These are phyloP conservation scores for Botrytis squamosa DNA, from an alignment of 2,329 filamentous ascomycete genomes.

Conservation along the genomic window DNA sequence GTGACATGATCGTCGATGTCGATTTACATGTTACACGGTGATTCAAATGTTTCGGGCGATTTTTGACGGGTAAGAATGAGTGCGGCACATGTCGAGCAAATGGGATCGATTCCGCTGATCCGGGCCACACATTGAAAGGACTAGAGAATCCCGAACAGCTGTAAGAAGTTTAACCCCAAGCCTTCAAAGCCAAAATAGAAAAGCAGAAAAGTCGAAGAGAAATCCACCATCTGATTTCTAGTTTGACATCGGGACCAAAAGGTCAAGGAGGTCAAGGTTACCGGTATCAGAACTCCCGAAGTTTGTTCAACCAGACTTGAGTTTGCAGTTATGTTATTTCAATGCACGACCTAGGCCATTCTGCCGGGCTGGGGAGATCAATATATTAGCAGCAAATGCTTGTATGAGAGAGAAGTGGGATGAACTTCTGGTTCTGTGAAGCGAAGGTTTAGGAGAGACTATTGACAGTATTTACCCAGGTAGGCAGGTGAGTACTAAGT, in stretches of 20 bases:
- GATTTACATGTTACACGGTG: neutral
- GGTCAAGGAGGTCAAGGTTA: neutral
- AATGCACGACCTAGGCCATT: neutral
- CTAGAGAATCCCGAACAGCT: neutral
- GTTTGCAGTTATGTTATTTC: neutral
- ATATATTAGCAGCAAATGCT: too few species aligned
- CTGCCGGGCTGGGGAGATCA: neutral
- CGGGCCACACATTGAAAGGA: neutral
- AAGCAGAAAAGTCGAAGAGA: neutral
- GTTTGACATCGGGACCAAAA: neutral
- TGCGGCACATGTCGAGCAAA: constrained; percentile 1
- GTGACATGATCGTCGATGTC: constrained; percentile 15
- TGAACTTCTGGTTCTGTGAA: neutral
- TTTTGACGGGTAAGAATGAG: neutral
- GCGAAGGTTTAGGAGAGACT: neutral
- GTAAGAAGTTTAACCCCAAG: neutral
- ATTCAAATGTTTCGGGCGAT: constrained; percentile 8
- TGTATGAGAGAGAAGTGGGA: neutral
- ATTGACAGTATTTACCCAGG: too few species aligned
- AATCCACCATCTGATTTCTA: neutral
- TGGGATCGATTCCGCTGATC: neutral
- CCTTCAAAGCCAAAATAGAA: neutral
- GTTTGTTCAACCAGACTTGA: neutral
- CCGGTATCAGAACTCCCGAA: neutral
- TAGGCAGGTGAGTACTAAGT: neutral